Conservation (phyloP, 345 rosid species). For the Abelmoschus esculentus region DNA sequence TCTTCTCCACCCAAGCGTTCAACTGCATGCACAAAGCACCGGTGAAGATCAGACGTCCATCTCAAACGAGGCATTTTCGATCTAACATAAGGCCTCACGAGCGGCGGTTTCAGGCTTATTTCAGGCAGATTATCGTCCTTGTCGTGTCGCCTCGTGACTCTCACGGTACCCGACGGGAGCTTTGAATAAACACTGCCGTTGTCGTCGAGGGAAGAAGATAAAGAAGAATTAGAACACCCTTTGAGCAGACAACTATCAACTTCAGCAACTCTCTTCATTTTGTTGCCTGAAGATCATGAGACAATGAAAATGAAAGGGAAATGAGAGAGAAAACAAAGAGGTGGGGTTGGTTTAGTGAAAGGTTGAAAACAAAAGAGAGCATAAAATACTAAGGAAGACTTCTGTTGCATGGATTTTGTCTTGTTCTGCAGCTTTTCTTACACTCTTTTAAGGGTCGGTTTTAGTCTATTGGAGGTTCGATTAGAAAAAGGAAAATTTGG, state of each 20-base stretch:
- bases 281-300: not conserved
- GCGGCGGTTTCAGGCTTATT: conserved; percentile 17
- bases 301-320: not conserved
- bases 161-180: conserved; percentile 1
- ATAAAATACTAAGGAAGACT: conserved; percentile 36
- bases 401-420: conserved; percentile 30
- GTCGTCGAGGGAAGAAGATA: conserved; percentile 7
- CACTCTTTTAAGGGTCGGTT: conserved; percentile 17
- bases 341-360: not conserved
- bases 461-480: conserved; percentile 34
- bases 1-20: conserved; percentile 61
- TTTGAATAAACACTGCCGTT: not conserved
- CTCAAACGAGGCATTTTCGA: conserved; percentile 53
- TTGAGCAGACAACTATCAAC: not conserved
- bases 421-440: conserved; percentile 32
- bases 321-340: not conserved
- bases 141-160: not conserved
- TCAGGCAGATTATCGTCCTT: not conserved
- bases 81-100: conserved; percentile 43
- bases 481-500: conserved; percentile 28
- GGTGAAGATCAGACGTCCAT: conserved; percentile 64
- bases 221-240: not conserved
- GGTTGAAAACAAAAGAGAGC: conserved; percentile 12
- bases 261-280: conserved; percentile 12
- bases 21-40: conserved; percentile 54